Evolutionary conservation across 495 filamentous ascomycete species (phyloP).

Genomic region (Talaromyces borbonicus): DNA sequence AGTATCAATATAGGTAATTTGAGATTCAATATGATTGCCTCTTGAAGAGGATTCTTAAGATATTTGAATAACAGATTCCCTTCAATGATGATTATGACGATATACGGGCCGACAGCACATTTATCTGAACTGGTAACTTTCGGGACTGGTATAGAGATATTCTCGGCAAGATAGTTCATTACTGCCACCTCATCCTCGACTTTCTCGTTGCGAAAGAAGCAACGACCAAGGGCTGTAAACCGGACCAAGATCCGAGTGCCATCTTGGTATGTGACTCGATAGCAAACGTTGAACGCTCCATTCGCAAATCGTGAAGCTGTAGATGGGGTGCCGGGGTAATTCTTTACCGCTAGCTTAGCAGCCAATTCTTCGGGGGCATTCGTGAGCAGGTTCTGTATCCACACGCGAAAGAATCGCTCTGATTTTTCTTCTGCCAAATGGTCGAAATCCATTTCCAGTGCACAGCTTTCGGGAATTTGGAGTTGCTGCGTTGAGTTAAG

Average conservation of each 20-base stretch:
- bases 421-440: constrained; percentile 17
- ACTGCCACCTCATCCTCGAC: constrained; percentile 29
- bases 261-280: constrained; percentile 18
- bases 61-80: constrained; percentile 14
- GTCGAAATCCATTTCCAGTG: constrained; percentile 22
- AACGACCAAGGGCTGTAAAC: constrained; percentile 19
- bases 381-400: constrained; percentile 14
- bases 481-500: no score
- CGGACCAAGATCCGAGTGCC: constrained; percentile 18
- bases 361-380: constrained; percentile 17
- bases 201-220: constrained; percentile 22
- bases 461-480: no score
- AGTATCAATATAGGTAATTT: constrained; percentile 19
- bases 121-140: constrained; percentile 22
- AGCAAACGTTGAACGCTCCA: constrained; percentile 22
- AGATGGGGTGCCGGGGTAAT: constrained; percentile 13
- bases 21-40: constrained; percentile 15
- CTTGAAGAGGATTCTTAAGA: constrained; percentile 14
- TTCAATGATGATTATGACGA: constrained; percentile 36
- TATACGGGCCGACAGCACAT: constrained; percentile 31
- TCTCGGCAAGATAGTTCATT: constrained; percentile 23
- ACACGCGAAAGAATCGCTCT: constrained; percentile 14
- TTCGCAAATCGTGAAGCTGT: constrained; percentile 13
- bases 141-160: constrained; percentile 28
- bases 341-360: constrained; percentile 12